Evolutionary conservation across 345 rosid species (phyloP), one percentile per base, ranked within the genome.

Genomic region (Rhodamnia rubescens): DNA sequence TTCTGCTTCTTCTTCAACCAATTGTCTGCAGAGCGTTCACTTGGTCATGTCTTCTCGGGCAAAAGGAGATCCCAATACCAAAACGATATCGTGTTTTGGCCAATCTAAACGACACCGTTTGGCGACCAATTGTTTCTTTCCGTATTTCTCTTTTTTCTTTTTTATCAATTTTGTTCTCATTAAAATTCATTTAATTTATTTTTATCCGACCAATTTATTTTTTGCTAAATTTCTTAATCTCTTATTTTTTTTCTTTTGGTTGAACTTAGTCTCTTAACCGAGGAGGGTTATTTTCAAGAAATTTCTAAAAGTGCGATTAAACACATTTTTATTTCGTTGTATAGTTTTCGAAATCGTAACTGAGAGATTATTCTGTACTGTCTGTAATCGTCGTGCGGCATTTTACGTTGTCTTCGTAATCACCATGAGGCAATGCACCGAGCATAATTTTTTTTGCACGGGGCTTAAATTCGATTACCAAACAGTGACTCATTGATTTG

Each of bases 311-410:
- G 51, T 3, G 16, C 15, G 40, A 61, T 20, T 27, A 29, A 61
- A 61, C 42, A 3, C 42, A 29, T 61, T 61, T 27, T 27, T 61
- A 61, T 61, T 61, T 18, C 40, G 29, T 59, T n/a, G 13, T 13
- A n/a, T 4, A 26, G 5, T 58, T 5, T 14, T 58, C 10, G 26
- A 58, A 58, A 3, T 2, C 8, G 7, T 58, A n/a, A 16, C 18
- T 15, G 13, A 27, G 20, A 59, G 18, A 59, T n/a, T 59, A 58
- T 59, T 58, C 2, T 15, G 4, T 27, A n/a, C n/a, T n/a, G n/a
- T 61, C 5, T 16, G 0, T 6, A 20, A 61, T 13, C 5, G 5
- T 3, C 40, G 3, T 2, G 0, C 2, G 18, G 3, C 36, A 52
- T 4, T 12, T 52, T 12, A 14, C 53, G 13, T 52, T 14, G 6